Evolutionary conservation across 805 yeast genomes (phyloP).

Genomic region (Hanseniaspora jakobsenii): DNA sequence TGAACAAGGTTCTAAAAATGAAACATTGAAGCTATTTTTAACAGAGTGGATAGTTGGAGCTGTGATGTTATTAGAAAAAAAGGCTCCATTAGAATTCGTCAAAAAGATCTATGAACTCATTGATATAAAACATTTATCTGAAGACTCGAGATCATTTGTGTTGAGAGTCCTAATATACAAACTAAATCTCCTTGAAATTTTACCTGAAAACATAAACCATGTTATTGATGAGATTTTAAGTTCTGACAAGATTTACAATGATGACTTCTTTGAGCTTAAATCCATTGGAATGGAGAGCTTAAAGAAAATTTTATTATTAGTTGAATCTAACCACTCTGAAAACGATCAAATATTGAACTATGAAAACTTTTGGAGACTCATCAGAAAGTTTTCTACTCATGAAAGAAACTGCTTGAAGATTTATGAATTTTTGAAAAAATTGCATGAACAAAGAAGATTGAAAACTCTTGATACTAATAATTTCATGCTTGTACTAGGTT

Average conservation of each 20-base stretch:
- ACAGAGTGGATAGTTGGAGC: conserved; percentile 32
- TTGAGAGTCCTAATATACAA: conserved; percentile 33
- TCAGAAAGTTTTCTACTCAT: conserved; percentile 39
- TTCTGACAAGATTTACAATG: conserved; percentile 27
- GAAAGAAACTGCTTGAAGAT: conserved; percentile 34
- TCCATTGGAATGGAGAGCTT: conserved; percentile 36
- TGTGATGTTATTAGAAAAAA: conserved; percentile 22
- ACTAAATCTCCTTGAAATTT: conserved; percentile 23
- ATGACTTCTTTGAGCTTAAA: conserved; percentile 29
- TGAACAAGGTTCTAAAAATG: conserved; percentile 37
- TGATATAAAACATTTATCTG: conserved; percentile 18
- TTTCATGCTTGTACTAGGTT: conserved; percentile 55
- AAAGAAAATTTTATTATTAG: too few species aligned
- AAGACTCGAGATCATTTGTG: conserved; percentile 22
- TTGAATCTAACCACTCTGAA: too few species aligned
- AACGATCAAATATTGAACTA: conserved; percentile 35
- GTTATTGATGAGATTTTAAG: conserved; percentile 23
- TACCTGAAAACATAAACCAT: conserved; percentile 20
- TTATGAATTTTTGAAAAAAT: conserved; percentile 36
- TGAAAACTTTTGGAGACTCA: conserved; percentile 42
- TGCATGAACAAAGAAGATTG: conserved; percentile 27
- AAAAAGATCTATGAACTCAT: conserved; percentile 19
- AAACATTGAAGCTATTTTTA: conserved; percentile 39
- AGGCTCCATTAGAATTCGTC: too few species aligned
- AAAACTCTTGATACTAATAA: conserved; percentile 36